Evolutionary conservation across 176 grass and related monocot species (phyloP), one percentile per base, ranked within the genome.

Genomic region (Oryza punctata): DNA sequence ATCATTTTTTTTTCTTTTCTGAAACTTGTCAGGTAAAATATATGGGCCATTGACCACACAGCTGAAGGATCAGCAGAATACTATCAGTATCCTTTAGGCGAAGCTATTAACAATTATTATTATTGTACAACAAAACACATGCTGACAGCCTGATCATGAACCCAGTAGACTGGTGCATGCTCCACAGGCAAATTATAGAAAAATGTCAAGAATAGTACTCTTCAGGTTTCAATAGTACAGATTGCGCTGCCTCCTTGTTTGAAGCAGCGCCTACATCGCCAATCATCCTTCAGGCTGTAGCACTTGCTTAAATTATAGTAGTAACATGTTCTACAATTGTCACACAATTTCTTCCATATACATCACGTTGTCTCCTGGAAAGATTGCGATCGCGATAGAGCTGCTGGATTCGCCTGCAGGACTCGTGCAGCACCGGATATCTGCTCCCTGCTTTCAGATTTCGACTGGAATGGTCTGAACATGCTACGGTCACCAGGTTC

Each of bases 391-490:
- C 97, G 90, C 0, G 88, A 87, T 0, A 94, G 64, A 47, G 93
- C 93, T 1, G 89, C 93, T 0, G 97, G 97, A 44, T 99, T 99
- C 2, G 91, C 87, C 66, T 91, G 90, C 81, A 96, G 69, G 43
- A 94, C 82, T 24, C 72, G 66, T 19, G 89, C 80, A 37, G 81
- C 78, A 15, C 63, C 59, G 0, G 72, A 60, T 59, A 49, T 63
- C 4, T 85, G 81, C 57, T 73, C 87, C 46, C 75, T 84, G 73
- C 21, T 60, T 23, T 73, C 84, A 18, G 23, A 33, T 73, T 96
- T 96, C 1, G 85, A 87, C 23, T 73, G 83, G 28, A 96, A 99
- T 37, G 88, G 73, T 65, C 82, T 90, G 65, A 95, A 85, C 67
- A 95, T 87, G 44, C 91, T 78, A 33, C 76, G 81, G 29, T 90